phyloP scores from a whole-genome alignment of 164 flowering plant genomes.

The Tetrastigma voinierianum region DNA sequence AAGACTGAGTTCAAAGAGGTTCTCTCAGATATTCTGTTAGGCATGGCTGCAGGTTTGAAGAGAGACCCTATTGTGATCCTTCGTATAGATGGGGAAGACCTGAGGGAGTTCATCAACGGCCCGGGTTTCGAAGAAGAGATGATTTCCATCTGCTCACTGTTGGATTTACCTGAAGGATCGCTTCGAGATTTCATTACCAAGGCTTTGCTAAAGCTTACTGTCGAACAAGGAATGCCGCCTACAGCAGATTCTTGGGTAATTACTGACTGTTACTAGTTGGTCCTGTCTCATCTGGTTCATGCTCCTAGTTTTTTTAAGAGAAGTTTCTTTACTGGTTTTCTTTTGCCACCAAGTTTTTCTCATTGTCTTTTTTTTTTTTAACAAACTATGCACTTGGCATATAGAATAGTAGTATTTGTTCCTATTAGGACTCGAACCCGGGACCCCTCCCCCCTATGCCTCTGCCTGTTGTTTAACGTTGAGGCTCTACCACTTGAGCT shows the following conservation, averaged over 20 bases:
- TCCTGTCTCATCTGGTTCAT: no score
- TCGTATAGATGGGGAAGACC: slow-evolving; percentile 93
- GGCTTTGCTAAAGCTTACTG: slow-evolving; percentile 63
- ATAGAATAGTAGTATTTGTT: no score
- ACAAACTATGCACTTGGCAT: no score
- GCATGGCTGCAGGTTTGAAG: slow-evolving; percentile 93
- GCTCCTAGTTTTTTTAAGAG: background rate
- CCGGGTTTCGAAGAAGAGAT: slow-evolving; percentile 65
- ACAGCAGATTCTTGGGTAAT: slow-evolving; percentile 85
- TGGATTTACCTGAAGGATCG: slow-evolving; percentile 37
- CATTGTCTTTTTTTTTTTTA: background rate
- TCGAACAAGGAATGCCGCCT: slow-evolving; percentile 96
- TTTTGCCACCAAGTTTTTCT: background rate
- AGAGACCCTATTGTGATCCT: slow-evolving; percentile 91
- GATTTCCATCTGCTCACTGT: slow-evolving; percentile 48
- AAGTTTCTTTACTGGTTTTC: no score
- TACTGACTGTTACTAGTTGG: background rate
- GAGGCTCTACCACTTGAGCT: no score
- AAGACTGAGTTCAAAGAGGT: slow-evolving; percentile 74
- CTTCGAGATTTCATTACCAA: slow-evolving; percentile 44
- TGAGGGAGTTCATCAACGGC: slow-evolving; percentile 59
- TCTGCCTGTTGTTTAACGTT: no score
- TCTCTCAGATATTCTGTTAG: slow-evolving; percentile 70
- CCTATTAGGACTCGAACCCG: no score
- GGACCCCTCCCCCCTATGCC: no score